A percentile compares a stretch with the other conserved stretches of the same genome.
phyloP scores from a whole-genome alignment of 148 eudicot genomes.

The Vaccinium myrtillus region DNA sequence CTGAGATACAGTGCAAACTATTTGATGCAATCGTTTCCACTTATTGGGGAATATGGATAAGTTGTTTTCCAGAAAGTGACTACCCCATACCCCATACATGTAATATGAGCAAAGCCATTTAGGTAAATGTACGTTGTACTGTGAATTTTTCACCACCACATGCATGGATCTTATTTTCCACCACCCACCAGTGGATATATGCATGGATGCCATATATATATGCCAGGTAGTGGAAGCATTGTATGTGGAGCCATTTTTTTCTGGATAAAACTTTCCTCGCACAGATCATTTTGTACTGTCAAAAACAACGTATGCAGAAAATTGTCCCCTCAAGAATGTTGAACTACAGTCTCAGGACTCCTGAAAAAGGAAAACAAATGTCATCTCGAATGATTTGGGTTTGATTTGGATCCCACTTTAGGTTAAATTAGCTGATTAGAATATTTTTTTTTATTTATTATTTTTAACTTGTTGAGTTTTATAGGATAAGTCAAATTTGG shows the following conservation, averaged over 20 bases:
- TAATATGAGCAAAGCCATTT: neutral
- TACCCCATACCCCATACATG: neutral
- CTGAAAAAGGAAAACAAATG: neutral
- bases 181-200: no score
- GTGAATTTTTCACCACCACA: neutral
- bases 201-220: neutral
- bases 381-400: neutral
- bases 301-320: neutral
- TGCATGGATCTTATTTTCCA: neutral
- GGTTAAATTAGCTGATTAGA: neutral
- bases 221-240: neutral
- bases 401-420: neutral
- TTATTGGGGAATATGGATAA: neutral
- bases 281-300: neutral
- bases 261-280: neutral
- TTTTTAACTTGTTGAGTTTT: neutral
- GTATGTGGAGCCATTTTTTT: neutral
- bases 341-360: neutral
- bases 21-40: neutral
- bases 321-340: neutral
- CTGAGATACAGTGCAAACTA: neutral
- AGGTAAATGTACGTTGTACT: neutral
- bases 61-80: neutral
- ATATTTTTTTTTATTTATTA: neutral
- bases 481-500: neutral